Evolutionary conservation across 371 early-diverging fungal species (phyloP), one percentile per base, ranked within the genome.

Genomic region (Umbelopsis sp.): DNA sequence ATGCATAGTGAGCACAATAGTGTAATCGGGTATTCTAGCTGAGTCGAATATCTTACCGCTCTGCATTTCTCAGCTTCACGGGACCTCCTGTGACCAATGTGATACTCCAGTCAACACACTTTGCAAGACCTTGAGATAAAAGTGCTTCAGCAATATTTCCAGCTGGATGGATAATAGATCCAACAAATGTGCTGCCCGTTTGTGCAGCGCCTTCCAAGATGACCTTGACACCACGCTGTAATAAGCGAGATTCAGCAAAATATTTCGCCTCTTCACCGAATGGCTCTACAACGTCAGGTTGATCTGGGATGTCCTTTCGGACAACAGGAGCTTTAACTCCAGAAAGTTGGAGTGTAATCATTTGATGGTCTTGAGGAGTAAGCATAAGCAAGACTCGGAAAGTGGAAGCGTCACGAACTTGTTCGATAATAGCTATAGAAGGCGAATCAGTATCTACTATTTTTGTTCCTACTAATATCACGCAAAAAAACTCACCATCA

Each of bases 71-170:
- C 63, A 95, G 84, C 32, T 86, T 83, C 18, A 80, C 73, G 6
- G 94, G 88, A 1, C 92, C 92, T 65, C 91, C 92, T 6, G 93
- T 93, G 24, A 93, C 89, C 65, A 91, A 71, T 4, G 91, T 84
- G 38, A 92, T 87, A 66, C 92, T 92, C 95, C 95, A 93, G 68
- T 97, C 97, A 18, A 92, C 92, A 45, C 95, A 91, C 67, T 90
- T 93, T 25, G 96, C 99, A 51, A 93, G 84, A 18, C 96, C 97
- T 70, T 87, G 89, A 16, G 85, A 70, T 16, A 98, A 79, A 46
- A 98, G 79, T 18, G 91, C 88, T 77, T 97, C 97, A 44, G 95
- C 89, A 77, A 98, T 98, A 73, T 96, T 96, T 53, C 98, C 97
- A 25, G 87, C 91, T 25, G 97, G 94, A 78, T 93, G 94, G 24